phyloP scores from a whole-genome alignment of 805 yeast genomes.

The Ogataea pini region DNA sequence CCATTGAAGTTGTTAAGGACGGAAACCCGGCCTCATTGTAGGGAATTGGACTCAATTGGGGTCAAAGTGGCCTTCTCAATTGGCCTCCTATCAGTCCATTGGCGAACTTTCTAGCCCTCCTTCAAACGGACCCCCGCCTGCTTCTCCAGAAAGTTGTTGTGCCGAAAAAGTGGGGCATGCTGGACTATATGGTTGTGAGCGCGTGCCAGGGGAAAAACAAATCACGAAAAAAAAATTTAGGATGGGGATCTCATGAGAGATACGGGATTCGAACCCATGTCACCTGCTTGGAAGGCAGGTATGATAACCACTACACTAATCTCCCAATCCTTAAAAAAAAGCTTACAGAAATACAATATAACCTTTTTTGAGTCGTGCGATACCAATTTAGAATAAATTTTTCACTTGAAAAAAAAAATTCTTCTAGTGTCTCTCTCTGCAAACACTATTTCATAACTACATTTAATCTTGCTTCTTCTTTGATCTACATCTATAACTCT shows the following conservation, averaged over 20 bases:
- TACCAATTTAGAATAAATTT: background rate
- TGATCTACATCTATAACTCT: background rate
- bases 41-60: too few relatives aligned
- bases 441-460: background rate
- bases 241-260: slow-evolving; percentile 50
- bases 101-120: too few relatives aligned
- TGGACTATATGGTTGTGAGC: background rate
- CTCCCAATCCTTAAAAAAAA: slow-evolving; percentile 47
- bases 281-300: slow-evolving; percentile 93
- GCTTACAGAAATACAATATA: background rate
- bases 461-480: background rate
- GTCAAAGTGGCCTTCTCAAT: too few relatives aligned
- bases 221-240: slow-evolving; percentile 26
- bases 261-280: slow-evolving; percentile 95
- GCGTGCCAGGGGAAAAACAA: background rate
- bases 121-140: slow-evolving; percentile 3
- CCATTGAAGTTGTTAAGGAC: background rate
- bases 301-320: slow-evolving; percentile 93
- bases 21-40: too few relatives aligned
- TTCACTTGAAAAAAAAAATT: slow-evolving; percentile 9
- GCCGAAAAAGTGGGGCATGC: slow-evolving; percentile 8
- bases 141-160: slow-evolving; percentile 8
- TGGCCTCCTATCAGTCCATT: too few relatives aligned
- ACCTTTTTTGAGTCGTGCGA: background rate
- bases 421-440: background rate